These are phyloP conservation scores for Huntiella bhutanensis DNA, from an alignment of 2,329 filamentous ascomycete species.

Conservation along the genomic window DNA sequence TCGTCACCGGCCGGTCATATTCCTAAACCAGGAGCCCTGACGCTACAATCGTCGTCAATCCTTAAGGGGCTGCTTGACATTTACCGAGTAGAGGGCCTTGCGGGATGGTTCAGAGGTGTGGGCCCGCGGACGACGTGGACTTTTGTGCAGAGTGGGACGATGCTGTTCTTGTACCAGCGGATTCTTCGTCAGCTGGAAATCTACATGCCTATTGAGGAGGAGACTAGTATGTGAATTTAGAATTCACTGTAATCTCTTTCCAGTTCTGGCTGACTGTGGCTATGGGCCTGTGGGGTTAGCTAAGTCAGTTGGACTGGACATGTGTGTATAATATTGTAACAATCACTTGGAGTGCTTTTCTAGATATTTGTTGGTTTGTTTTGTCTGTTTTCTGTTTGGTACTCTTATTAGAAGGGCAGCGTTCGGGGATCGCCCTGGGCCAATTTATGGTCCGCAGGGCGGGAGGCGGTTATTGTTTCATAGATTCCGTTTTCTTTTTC, in stretches of 20 bases:
- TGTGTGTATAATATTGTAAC: conserved; percentile 12
- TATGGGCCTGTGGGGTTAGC: neutral
- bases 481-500: neutral
- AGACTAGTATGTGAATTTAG: conserved; percentile 13
- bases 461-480: neutral
- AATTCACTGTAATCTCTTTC: neutral
- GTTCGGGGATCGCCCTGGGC: too few species aligned
- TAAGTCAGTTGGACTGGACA: conserved; percentile 4
- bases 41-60: conserved; percentile 77
- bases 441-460: neutral
- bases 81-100: conserved; percentile 73
- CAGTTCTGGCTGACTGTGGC: conserved; percentile 12
- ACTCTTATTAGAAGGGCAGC: neutral
- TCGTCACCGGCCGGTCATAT: conserved; percentile 75
- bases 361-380: conserved; percentile 6
- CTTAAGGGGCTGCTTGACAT: conserved; percentile 69
- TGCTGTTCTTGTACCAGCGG: conserved; percentile 89
- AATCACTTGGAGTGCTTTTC: conserved; percentile 5
- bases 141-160: conserved; percentile 87
- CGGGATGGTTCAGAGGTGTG: conserved; percentile 86
- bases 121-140: conserved; percentile 91
- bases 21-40: conserved; percentile 56
- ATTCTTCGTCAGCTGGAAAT: conserved; percentile 58
- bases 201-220: conserved; percentile 19
- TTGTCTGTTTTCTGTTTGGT: conserved; percentile 1